Conservation (phyloP, 805 yeast species). For the Teunomyces cretensis region DNA sequence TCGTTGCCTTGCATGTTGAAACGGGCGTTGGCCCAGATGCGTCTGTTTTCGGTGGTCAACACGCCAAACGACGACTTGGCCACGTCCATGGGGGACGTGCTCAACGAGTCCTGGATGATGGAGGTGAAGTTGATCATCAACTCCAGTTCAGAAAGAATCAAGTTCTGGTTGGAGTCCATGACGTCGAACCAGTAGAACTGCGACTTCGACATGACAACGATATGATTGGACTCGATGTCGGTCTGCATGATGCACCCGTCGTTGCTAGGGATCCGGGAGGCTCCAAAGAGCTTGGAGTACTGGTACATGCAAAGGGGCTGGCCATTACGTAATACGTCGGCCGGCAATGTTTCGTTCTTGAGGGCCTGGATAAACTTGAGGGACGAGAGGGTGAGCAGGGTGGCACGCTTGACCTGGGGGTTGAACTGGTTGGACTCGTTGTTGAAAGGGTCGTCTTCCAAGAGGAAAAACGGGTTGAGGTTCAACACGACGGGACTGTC, state of each 20-base stretch:
- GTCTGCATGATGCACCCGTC: slow-evolving; percentile 85
- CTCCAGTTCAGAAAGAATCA: slow-evolving; percentile 73
- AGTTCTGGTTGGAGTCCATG: slow-evolving; percentile 66
- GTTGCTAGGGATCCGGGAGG: slow-evolving; percentile 78
- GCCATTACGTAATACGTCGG: slow-evolving; percentile 64
- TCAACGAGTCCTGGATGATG: slow-evolving; percentile 70
- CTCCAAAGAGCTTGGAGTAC: slow-evolving; percentile 81
- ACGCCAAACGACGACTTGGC: slow-evolving; percentile 85
- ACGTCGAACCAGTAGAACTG: slow-evolving; percentile 97
- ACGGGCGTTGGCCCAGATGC: slow-evolving; percentile 82
- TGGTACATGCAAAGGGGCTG: slow-evolving; percentile 86
- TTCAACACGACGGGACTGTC: slow-evolving; percentile 91
- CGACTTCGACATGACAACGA: slow-evolving; percentile 77
- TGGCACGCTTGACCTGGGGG: slow-evolving; percentile 76
- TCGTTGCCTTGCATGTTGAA: slow-evolving; percentile 42
- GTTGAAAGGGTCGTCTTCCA: slow-evolving; percentile 89
- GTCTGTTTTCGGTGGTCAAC: slow-evolving; percentile 84
- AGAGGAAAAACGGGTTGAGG: slow-evolving; percentile 83
- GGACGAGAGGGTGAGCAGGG: slow-evolving; percentile 72
- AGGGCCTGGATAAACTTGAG: slow-evolving; percentile 78
- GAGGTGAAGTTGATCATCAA: slow-evolving; percentile 71
- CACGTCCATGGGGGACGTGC: slow-evolving; percentile 52
- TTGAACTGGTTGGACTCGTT: slow-evolving; percentile 38
- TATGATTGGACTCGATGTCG: slow-evolving; percentile 72
- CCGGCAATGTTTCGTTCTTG: slow-evolving; percentile 69